These are phyloP conservation scores for Aspergillus sclerotiicarbonarius DNA, from an alignment of 495 filamentous ascomycete species.

Conservation along the genomic window DNA sequence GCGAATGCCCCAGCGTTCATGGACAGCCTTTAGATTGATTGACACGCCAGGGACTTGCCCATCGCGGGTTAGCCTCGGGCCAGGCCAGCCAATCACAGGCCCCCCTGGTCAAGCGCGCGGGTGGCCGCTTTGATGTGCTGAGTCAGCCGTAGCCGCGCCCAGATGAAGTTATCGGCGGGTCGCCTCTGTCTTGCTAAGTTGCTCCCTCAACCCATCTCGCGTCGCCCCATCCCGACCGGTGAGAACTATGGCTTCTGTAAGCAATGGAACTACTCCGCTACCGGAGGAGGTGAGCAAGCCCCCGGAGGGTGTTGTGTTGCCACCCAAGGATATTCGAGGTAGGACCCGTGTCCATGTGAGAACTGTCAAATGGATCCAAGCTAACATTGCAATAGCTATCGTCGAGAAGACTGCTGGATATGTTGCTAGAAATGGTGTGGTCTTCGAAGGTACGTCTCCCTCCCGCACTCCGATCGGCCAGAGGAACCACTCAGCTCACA, in stretches of 20 bases:
- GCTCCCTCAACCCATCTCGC: background rate
- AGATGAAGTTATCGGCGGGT: background rate
- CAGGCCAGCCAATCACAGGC: background rate
- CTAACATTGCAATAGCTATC: slow-evolving; percentile 47
- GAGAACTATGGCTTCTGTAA: slow-evolving; percentile 53
- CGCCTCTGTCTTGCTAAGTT: background rate
- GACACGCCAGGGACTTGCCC: background rate
- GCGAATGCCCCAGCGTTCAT: background rate
- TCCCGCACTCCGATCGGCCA: background rate
- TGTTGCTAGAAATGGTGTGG: slow-evolving; percentile 73
- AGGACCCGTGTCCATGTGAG: slow-evolving; percentile 19
- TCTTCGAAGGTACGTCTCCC: slow-evolving; percentile 67
- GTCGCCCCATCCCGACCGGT: slow-evolving; percentile 14
- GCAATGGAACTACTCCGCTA: slow-evolving; percentile 54
- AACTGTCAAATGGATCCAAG: slow-evolving; percentile 1
- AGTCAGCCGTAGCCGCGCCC: slow-evolving; percentile 5
- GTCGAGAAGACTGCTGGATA: slow-evolving; percentile 97
- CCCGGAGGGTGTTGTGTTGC: slow-evolving; percentile 79
- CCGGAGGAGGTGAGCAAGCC: slow-evolving; percentile 65
- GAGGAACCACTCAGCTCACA: slow-evolving; percentile 5
- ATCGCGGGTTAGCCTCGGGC: background rate
- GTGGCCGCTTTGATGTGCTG: slow-evolving; percentile 1
- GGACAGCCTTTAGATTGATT: background rate
- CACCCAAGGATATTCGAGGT: slow-evolving; percentile 78
- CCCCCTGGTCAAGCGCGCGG: background rate